Base-by-base conservation (phyloP, 2,329 filamentous ascomycete genomes). In the Coccinonectria pachysandricola region DNA sequence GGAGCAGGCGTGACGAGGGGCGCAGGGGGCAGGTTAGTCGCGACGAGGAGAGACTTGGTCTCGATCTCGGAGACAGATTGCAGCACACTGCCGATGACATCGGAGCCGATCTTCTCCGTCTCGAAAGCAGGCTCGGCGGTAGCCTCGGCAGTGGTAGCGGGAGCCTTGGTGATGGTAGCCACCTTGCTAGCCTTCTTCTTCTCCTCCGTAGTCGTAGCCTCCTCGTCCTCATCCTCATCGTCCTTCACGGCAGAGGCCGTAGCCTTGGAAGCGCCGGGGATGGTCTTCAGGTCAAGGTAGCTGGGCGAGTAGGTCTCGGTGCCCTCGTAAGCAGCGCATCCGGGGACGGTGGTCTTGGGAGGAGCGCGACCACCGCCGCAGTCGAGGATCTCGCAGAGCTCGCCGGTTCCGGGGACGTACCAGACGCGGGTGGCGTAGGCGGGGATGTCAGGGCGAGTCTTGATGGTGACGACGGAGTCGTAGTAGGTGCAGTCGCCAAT, bases 291-390 rank as follows among this genome's bases (percentile, higher is more conserved):
- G 24, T 58, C 41, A 24, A 74, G 50, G 50, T 57, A 75, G 22
- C 48, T 55, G 7, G 69, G 66, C 30, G 58, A 59, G 50, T 71
- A 69, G 8, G 62, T 65, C 10, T 55, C 65, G 14, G 69, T 72
- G 36, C 72, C 73, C 3, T 46, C 42, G 57, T 78, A 77, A 4
- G 30, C 43, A 3, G 52, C 44, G 44, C 76, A 81, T 3, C 75
- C 75, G 1, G 75, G 75, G 12, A 74, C 66, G 14, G 62, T 66
- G 10, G 67, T 71, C 59, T 73, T 79, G 34, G 72, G 68, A 3
- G 75, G 71, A 7, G 74, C 76, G 23, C 68, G 63, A 29, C 75
- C 76, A 37, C 76, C 76, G 31, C 76, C 75, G 52, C 76, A 80
- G 64, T 80, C 75, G 39, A 75, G 62, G 35, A 71, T 46, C 8